phyloP scores from a whole-genome alignment of 225 moss, liverwort and hornwort genomes.

The Takakia lepidozioides region DNA sequence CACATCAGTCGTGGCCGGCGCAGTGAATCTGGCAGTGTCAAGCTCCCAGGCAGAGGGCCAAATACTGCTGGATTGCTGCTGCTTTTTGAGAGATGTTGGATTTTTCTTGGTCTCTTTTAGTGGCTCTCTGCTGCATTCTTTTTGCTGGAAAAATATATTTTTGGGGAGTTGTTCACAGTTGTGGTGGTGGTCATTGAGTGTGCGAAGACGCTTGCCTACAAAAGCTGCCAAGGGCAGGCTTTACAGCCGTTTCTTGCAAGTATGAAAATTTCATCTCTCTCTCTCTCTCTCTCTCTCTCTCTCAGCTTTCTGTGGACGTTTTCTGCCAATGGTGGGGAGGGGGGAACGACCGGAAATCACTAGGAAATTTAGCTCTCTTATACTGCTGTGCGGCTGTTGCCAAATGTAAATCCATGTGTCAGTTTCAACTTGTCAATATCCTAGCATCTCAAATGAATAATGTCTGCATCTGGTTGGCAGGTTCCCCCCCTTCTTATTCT shows the following conservation, averaged over 20 bases:
- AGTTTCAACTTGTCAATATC: neutral
- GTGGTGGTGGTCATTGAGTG: slow-evolving; percentile 70
- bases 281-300: neutral
- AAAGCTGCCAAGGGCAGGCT: slow-evolving; percentile 27
- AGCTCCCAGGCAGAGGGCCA: slow-evolving; percentile 9
- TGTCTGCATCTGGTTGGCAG: slow-evolving; percentile 1
- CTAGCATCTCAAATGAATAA: neutral
- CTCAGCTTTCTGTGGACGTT: too few species aligned
- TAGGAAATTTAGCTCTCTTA: too few species aligned
- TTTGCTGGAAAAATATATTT: slow-evolving; percentile 56
- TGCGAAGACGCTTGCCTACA: slow-evolving; percentile 38
- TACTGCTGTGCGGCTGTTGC: too few species aligned
- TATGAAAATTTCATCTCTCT: too few species aligned
- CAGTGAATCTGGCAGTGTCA: slow-evolving; percentile 50
- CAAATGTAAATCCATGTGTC: too few species aligned
- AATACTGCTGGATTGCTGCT: slow-evolving; percentile 50
- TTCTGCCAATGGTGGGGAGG: too few species aligned
- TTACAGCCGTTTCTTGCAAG: slow-evolving; percentile 57
- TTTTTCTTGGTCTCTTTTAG: slow-evolving; percentile 71
- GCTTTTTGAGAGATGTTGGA: slow-evolving; percentile 76
- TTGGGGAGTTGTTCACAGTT: slow-evolving; percentile 51
- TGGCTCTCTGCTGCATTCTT: slow-evolving; percentile 54
- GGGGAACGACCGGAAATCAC: too few species aligned
- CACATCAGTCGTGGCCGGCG: slow-evolving; percentile 57
- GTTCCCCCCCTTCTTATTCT: neutral